Percentiles rank a stretch among this genome's conserved stretches.
These are phyloP conservation scores for Lenwebbia sp. DNA, from an alignment of 345 rosid genomes.

Conservation along the genomic window DNA sequence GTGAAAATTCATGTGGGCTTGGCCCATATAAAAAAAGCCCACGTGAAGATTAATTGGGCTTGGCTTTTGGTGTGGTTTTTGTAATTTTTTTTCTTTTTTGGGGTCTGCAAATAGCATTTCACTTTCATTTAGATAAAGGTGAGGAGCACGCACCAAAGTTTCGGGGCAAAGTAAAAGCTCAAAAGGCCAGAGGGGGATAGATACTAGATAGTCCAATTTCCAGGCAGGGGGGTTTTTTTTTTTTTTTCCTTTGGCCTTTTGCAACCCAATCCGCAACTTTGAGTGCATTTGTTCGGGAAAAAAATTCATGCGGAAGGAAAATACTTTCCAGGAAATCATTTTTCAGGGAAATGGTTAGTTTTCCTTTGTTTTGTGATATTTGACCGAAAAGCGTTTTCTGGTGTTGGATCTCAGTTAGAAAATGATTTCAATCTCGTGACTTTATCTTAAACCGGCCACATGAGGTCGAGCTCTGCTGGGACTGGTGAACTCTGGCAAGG, in stretches of 20 bases:
- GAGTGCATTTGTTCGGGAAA: no score
- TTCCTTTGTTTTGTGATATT: no score
- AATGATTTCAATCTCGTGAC: no score
- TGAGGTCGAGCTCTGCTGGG: no score
- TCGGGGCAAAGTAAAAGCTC: neutral
- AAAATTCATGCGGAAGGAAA: no score
- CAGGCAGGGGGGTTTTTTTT: no score
- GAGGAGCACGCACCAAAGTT: neutral
- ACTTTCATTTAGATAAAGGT: neutral
- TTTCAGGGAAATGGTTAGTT: no score
- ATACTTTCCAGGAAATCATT: no score
- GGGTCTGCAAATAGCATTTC: neutral
- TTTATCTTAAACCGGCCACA: no score
- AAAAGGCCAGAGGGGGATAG: neutral
- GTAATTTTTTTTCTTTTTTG: neutral
- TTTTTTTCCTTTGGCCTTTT: neutral
- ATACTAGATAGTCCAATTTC: neutral
- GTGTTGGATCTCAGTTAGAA: no score
- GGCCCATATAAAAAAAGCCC: neutral
- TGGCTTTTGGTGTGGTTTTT: neutral
- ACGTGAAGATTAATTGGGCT: neutral
- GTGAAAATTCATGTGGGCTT: neutral
- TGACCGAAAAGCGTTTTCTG: no score
- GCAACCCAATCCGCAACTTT: neutral
- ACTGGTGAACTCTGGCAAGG: no score